Base-by-base conservation (phyloP, 352 stramenopile genomes). In the Globisporangium emineosum region DNA sequence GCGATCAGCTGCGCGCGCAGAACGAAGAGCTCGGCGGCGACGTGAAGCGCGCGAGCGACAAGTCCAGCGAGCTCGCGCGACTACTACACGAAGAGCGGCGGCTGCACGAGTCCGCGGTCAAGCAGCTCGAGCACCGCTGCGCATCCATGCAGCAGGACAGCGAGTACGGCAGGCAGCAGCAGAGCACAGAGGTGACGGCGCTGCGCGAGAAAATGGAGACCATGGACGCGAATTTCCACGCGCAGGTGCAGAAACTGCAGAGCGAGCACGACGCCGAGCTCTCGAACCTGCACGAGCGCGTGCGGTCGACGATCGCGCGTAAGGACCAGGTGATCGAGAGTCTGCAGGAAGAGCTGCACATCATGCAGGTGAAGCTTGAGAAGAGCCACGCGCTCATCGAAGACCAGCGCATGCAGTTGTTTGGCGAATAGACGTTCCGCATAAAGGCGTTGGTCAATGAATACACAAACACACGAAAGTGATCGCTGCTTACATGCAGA, bases 351-450 rank as follows among this genome's bases (percentile, higher is more conserved):
- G 81, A 92, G 40, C 57, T 88, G 49, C 79, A 90, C 67, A 45
- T 92, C 54, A 54, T 84, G n/a, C 77, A 89, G n/a, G 83, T 81
- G 3, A 85, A 91, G 61, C 71, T 94, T 1, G 75, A 90, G 21
- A 92, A 90, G 62, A 90, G 81, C 55, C 73, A 88, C 35, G 76
- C 78, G 23, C 74, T 93, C 21, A 89, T 93, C 23, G 79, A 90
- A 35, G 81, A 92, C 32, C 85, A 94, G 64, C 76, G 85, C 4
- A 42, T 76, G 45, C 85, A 92, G 59, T 70, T 92, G 57, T 93
- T 89, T 57, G 76, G 72, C 25, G 75, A 79, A 21, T 79, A 73
- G 51, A 47, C 40, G 17, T 23, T 23, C 6, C 2, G 17, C 5
- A 47, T 12, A 23, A 47, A 47, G 40, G 17, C 17, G 6, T 5